Evolutionary conservation across 2,329 filamentous ascomycete genomes (phyloP), one percentile per base, ranked within the genome.

Genomic region (Exophiala alcalophila): DNA sequence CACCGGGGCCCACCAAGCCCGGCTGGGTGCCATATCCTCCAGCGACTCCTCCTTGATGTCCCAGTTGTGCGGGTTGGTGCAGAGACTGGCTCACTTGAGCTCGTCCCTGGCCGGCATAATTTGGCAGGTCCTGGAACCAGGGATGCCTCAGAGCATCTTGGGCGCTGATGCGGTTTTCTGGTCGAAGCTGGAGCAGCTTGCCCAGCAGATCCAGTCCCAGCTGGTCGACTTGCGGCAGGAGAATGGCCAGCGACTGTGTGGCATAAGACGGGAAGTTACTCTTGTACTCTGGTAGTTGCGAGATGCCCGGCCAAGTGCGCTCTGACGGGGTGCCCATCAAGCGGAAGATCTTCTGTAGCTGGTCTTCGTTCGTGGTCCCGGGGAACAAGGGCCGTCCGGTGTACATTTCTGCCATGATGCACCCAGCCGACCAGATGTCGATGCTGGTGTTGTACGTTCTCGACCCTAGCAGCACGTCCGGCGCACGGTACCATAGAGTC

Each of bases 341-440:
- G 47, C 92, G 81, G 77, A 98, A 98, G 65, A 98, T 98, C 64
- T 94, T 89, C 52, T 94, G 78, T 37, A 97, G 82, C 65, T 98
- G 92, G 62, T 98, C 92, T 66, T 98, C 92, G 64, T 98, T 98
- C 25, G 92, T 96, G 2, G 92, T 98, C 45, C 92, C 92, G 0
- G 92, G 92, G 70, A 98, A 98, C 5, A 98, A 77, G 0, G 92
- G 92, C 12, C 92, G 80, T 3, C 92, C 92, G 0, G 91, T 96
- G 66, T 94, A 97, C 89, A 98, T 96, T 69, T 98, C 92, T 7
- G 92, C 92, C 92, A 98, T 97, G 73, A 98, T 98, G 66, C 92
- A 98, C 43, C 92, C 92, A 5, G 92, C 92, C 5, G 88, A 95
- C 92, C 92, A 98, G 63, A 98, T 97, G 61, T 98, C 92, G 65